phyloP scores from a whole-genome alignment of 768 basidiomycete genomes.

The Panaeolus papilionaceus region DNA sequence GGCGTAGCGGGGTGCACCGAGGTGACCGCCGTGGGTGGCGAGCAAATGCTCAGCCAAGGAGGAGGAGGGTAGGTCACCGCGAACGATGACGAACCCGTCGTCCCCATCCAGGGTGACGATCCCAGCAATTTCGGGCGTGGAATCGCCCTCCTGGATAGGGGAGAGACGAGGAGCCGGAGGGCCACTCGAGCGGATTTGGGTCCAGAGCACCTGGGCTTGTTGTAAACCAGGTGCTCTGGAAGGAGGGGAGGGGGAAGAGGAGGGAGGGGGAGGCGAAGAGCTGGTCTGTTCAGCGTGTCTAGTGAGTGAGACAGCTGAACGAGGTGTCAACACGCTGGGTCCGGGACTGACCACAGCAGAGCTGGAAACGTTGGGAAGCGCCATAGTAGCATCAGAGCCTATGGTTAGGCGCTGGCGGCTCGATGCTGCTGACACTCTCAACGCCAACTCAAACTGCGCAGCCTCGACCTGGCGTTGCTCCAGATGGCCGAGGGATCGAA shows the following conservation, averaged over 20 bases:
- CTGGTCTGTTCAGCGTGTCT: conserved; percentile 5
- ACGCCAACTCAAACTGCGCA: not conserved
- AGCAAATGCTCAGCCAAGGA: conserved; percentile 6
- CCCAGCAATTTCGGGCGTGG: not conserved
- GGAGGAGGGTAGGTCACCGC: not conserved
- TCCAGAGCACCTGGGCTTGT: conserved; percentile 1
- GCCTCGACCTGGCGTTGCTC: not conserved
- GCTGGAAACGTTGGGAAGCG: not conserved
- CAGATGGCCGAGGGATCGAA: not conserved
- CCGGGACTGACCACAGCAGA: not conserved
- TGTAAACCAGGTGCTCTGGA: not conserved
- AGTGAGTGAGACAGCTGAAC: not conserved
- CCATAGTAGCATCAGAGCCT: not conserved
- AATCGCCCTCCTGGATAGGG: conserved; percentile 9
- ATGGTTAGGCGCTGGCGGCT: conserved; percentile 5
- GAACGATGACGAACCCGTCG: conserved; percentile 1
- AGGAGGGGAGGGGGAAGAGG: not conserved
- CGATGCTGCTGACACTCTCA: not conserved
- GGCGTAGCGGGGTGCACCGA: not conserved
- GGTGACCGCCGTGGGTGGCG: not conserved
- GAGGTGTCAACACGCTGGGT: conserved; percentile 1
- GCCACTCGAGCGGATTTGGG: conserved; percentile 5
- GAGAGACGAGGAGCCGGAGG: conserved; percentile 4
- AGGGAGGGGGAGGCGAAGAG: not conserved
- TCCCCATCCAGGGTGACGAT: conserved; percentile 1